These are phyloP conservation scores for Lactarius quietus DNA, from an alignment of 768 basidiomycete genomes.

Conservation along the genomic window DNA sequence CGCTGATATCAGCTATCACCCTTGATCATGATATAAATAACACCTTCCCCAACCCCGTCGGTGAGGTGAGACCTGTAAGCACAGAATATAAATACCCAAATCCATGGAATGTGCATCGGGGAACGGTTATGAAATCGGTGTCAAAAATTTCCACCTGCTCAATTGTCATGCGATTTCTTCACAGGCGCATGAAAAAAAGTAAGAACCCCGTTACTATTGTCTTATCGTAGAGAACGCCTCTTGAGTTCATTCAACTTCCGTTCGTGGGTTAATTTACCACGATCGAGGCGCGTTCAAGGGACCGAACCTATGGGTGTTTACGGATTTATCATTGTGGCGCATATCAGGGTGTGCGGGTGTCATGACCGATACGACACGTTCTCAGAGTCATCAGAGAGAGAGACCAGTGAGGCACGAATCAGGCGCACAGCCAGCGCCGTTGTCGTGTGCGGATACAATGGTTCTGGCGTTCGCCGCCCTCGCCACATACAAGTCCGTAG, in stretches of 20 bases:
- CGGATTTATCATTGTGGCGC: not conserved
- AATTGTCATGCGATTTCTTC: not conserved
- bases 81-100: not conserved
- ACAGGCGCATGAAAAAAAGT: not conserved
- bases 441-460: not conserved
- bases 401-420: not conserved
- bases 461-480: not conserved
- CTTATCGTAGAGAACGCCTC: not conserved
- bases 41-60: not conserved
- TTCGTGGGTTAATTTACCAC: not conserved
- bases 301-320: not conserved
- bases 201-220: not conserved
- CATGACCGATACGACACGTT: not conserved
- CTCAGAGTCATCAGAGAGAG: not conserved
- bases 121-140: not conserved
- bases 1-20: not conserved
- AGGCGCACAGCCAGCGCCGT: not conserved
- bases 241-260: not conserved
- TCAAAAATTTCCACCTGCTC: not conserved
- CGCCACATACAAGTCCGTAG: conserved; percentile 15
- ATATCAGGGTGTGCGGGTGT: not conserved
- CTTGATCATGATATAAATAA: not conserved
- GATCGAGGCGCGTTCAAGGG: not conserved
- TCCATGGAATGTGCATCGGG: not conserved
- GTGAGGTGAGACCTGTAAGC: not conserved